These are phyloP conservation scores for Phytophthora nicotianae DNA, from an alignment of 352 stramenopile species.

Conservation along the genomic window DNA sequence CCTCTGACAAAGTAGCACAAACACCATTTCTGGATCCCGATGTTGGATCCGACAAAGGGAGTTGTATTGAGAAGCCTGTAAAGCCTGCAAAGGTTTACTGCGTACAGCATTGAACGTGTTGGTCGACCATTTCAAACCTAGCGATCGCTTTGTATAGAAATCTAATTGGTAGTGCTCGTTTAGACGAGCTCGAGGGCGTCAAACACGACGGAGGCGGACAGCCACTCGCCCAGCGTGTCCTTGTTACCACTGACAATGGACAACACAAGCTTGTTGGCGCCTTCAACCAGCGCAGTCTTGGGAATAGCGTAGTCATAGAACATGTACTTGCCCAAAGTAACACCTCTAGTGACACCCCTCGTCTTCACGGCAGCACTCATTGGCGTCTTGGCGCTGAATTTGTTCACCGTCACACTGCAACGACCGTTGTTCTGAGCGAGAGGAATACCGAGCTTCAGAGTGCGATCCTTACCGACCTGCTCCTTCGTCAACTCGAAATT, in stretches of 20 bases:
- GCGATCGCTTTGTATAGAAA: background rate
- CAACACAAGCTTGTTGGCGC: slow-evolving; percentile 41
- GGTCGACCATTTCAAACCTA: background rate
- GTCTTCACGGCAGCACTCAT: slow-evolving; percentile 46
- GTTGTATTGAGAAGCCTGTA: too few relatives aligned
- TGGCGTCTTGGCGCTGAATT: slow-evolving; percentile 38
- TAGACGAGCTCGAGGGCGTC: slow-evolving; percentile 49
- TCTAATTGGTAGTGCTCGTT: background rate
- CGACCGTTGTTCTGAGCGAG: slow-evolving; percentile 51
- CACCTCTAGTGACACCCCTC: slow-evolving; percentile 52
- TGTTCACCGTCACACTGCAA: slow-evolving; percentile 47
- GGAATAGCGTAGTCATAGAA: slow-evolving; percentile 57
- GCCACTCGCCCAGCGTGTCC: slow-evolving; percentile 42
- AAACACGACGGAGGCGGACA: slow-evolving; percentile 55
- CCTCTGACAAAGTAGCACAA: too few relatives aligned
- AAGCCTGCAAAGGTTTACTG: background rate
- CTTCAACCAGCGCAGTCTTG: slow-evolving; percentile 35
- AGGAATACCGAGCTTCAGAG: slow-evolving; percentile 49
- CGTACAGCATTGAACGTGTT: background rate
- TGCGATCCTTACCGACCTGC: slow-evolving; percentile 33
- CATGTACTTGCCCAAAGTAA: slow-evolving; percentile 53
- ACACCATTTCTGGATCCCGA: too few relatives aligned
- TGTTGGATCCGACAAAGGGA: too few relatives aligned
- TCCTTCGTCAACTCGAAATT: slow-evolving; percentile 41
- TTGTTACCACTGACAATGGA: slow-evolving; percentile 51